Conservation (phyloP, 352 stramenopile genomes). For the Globisporangium paroecandrum region DNA sequence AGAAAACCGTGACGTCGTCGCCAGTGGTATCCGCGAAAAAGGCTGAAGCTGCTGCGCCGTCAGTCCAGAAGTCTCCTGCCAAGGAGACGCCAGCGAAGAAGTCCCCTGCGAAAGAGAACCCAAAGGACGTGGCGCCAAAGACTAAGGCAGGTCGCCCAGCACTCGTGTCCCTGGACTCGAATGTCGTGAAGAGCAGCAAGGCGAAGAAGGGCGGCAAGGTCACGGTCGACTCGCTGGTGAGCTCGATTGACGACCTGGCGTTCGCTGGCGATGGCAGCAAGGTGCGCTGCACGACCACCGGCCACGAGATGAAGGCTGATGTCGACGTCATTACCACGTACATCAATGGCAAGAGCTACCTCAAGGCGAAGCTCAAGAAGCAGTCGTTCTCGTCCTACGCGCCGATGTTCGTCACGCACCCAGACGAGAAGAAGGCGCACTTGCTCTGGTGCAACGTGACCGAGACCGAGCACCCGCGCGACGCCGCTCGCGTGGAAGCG, state of each 20-base stretch:
- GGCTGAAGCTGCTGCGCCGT: background rate
- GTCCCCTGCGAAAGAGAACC: constrained; percentile 16
- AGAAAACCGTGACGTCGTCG: constrained; percentile 15
- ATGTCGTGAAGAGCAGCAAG: constrained; percentile 19
- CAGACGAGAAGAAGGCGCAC: constrained; percentile 45
- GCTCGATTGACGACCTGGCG: constrained; percentile 33
- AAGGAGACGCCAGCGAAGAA: constrained; percentile 14
- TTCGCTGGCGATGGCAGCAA: constrained; percentile 38
- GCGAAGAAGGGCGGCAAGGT: constrained; percentile 20
- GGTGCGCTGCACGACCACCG: constrained; percentile 56
- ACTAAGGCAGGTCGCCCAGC: constrained; percentile 18
- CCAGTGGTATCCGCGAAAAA: constrained; percentile 9
- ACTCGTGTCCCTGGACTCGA: constrained; percentile 17
- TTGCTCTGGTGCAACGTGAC: constrained; percentile 71
- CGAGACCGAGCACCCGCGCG: constrained; percentile 47
- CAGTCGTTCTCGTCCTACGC: constrained; percentile 51
- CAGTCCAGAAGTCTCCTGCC: constrained; percentile 13
- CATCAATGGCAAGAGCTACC: constrained; percentile 59
- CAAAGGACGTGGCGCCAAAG: constrained; percentile 6
- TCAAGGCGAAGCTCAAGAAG: constrained; percentile 34
- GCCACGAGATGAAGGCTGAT: constrained; percentile 69
- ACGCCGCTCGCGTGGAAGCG: constrained; percentile 43
- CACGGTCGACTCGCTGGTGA: constrained; percentile 42
- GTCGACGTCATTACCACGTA: constrained; percentile 46
- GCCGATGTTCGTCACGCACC: constrained; percentile 63